Conservation (phyloP, 257 asterid genomes). For the Solanum ossicruentum region DNA sequence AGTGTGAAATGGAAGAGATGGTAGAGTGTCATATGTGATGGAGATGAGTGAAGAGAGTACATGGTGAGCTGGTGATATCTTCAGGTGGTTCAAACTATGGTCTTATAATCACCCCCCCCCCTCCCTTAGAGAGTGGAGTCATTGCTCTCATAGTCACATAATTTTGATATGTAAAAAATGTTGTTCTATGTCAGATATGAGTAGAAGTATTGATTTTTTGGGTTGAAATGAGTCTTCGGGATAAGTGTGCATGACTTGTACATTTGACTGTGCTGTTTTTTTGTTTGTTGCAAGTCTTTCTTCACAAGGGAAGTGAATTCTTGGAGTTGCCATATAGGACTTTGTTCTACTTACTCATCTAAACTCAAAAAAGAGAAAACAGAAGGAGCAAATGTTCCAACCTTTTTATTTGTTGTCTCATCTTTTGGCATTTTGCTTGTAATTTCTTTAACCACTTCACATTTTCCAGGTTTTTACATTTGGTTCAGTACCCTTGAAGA, state of each 20-base stretch:
- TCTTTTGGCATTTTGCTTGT: not conserved
- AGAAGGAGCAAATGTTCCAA: not conserved
- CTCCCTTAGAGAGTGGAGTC: not conserved
- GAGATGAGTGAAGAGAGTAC: not conserved
- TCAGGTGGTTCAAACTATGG: not conserved
- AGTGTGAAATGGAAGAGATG: not conserved
- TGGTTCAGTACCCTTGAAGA: constrained; percentile 92
- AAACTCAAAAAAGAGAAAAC: not conserved
- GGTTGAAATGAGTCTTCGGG: not conserved
- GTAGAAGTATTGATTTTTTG: not conserved
- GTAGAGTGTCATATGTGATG: not conserved
- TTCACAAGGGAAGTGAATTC: not conserved
- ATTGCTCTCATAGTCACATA: not conserved
- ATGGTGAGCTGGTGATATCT: not conserved
- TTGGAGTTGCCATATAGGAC: not conserved
- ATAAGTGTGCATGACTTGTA: not conserved
- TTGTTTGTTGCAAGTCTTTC: not conserved
- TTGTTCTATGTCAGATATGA: not conserved
- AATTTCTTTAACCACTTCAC: not conserved
- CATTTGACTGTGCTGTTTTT: not conserved
- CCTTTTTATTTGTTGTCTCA: not conserved
- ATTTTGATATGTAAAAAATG: not conserved
- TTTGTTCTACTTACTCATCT: not conserved
- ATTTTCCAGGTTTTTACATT: constrained; percentile 60
- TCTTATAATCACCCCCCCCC: not conserved